These are phyloP conservation scores for Geotrichum reessii DNA, from an alignment of 1,139 yeast genomes.

Conservation along the genomic window DNA sequence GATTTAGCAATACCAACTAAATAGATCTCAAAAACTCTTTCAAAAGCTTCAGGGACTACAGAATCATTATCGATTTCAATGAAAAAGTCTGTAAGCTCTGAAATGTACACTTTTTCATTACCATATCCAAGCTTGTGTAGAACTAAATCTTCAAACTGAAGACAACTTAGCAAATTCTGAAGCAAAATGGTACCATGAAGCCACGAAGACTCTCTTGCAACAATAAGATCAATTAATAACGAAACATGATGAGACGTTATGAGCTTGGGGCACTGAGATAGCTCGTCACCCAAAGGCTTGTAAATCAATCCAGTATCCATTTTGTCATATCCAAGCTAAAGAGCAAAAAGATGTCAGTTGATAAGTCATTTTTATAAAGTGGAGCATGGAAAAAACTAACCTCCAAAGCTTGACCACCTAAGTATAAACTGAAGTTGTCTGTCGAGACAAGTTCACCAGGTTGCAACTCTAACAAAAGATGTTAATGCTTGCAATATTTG, in stretches of 20 bases:
- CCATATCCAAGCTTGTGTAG: constrained; percentile 17
- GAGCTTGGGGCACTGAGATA: constrained; percentile 25
- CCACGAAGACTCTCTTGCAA: constrained; percentile 37
- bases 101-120: background rate
- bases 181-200: constrained; percentile 35
- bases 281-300: constrained; percentile 27
- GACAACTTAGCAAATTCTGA: constrained; percentile 36
- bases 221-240: constrained; percentile 32
- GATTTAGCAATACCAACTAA: constrained; percentile 29
- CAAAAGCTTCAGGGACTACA: constrained; percentile 22
- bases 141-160: constrained; percentile 34
- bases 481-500: background rate
- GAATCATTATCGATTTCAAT: constrained; percentile 1
- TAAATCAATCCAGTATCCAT: constrained; percentile 40
- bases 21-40: constrained; percentile 25
- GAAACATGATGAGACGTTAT: constrained; percentile 25
- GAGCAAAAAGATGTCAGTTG: background rate
- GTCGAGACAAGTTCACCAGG: constrained; percentile 32
- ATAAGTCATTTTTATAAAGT: background rate
- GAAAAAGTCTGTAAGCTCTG: constrained; percentile 2
- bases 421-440: constrained; percentile 30
- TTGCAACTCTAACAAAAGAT: constrained; percentile 21
- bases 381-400: constrained; percentile 11
- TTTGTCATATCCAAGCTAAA: constrained; percentile 33
- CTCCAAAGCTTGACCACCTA: constrained; percentile 38